Conservation (phyloP, 163 green algal species). For the Scenedesmus sp. region DNA sequence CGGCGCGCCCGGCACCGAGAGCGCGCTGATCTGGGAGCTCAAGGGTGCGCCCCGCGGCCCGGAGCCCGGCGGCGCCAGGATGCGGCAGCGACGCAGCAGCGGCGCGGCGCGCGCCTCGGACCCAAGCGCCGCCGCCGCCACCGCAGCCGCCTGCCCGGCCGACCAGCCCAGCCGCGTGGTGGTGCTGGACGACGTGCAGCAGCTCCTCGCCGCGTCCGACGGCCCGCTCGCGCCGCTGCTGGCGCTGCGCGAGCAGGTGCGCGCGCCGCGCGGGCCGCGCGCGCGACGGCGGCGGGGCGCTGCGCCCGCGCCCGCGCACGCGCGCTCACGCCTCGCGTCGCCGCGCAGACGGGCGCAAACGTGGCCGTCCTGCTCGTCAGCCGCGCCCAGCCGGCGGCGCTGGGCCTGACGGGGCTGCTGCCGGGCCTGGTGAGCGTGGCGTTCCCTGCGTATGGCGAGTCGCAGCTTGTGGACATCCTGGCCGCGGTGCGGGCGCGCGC, state of each 20-base stretch:
- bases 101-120: neutral
- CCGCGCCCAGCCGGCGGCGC: neutral
- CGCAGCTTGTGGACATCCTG: slow-evolving; percentile 30
- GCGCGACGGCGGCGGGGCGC: neutral
- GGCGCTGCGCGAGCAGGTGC: slow-evolving; percentile 31
- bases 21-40: slow-evolving; percentile 39
- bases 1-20: slow-evolving; percentile 14
- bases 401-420: slow-evolving; percentile 18
- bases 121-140: too few species aligned
- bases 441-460: slow-evolving; percentile 24
- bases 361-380: slow-evolving; percentile 30
- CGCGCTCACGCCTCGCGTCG: neutral
- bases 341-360: slow-evolving; percentile 29
- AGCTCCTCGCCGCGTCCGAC: slow-evolving; percentile 26
- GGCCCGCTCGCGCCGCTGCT: slow-evolving; percentile 18
- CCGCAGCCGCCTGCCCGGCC: slow-evolving; percentile 27
- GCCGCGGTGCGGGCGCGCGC: slow-evolving; percentile 8
- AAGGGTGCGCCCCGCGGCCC: neutral
- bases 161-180: slow-evolving; percentile 18
- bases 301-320: neutral
- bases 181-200: slow-evolving; percentile 45
- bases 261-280: neutral
- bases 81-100: neutral
- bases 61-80: neutral
- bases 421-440: slow-evolving; percentile 4